Conservation (phyloP, 495 filamentous ascomycete species). For the Viridothelium virens region DNA sequence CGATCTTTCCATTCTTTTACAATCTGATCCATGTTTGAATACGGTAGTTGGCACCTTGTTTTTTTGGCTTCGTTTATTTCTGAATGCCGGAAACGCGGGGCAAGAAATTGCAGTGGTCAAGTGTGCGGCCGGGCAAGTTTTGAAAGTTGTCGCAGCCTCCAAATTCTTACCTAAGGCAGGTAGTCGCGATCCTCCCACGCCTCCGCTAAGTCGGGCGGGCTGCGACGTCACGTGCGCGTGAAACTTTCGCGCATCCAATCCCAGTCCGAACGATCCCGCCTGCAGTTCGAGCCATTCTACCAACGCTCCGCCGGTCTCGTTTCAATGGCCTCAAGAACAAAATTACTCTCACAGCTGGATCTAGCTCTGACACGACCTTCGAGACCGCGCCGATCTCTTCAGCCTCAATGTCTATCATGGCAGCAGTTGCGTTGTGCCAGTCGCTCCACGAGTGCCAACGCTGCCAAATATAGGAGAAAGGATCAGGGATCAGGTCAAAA, state of each 20-base stretch:
- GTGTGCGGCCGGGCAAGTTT: neutral
- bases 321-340: neutral
- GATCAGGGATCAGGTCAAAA: slow-evolving; percentile 14
- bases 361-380: neutral
- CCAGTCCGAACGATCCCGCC: neutral
- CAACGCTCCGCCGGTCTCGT: neutral
- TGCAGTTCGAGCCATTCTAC: neutral
- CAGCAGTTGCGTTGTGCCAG: neutral
- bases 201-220: neutral
- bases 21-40: slow-evolving; percentile 11
- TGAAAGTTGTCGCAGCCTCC: slow-evolving; percentile 1
- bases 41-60: neutral
- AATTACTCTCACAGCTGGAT: neutral
- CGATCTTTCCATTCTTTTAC: slow-evolving; percentile 51
- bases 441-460: slow-evolving; percentile 16
- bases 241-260: neutral
- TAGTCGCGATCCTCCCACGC: too few species aligned
- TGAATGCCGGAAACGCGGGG: neutral
- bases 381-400: neutral
- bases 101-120: slow-evolving; percentile 7
- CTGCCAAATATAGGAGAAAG: slow-evolving; percentile 29
- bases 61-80: neutral
- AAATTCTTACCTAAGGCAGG: neutral
- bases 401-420: neutral
- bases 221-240: neutral